Evolutionary conservation across 768 basidiomycete species (phyloP).

Genomic region (Boletus tylopilopsis): DNA sequence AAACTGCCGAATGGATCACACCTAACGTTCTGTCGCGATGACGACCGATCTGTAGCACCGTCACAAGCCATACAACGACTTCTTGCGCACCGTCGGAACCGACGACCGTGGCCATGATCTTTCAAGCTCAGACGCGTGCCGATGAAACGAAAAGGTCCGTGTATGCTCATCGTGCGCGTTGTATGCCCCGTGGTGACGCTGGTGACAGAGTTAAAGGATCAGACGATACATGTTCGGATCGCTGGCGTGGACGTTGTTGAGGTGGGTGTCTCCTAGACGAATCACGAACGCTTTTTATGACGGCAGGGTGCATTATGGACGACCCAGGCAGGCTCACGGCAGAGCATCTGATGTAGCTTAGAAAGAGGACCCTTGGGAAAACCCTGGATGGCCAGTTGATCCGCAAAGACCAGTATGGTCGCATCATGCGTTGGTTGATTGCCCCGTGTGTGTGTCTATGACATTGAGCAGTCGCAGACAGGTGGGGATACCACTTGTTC

Average conservation of each 20-base stretch:
- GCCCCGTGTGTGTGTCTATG: not conserved
- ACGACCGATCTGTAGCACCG: constrained; percentile 74
- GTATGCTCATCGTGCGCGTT: not conserved
- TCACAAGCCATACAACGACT: constrained; percentile 79
- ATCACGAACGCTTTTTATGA: no score
- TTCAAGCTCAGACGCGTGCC: constrained; percentile 69
- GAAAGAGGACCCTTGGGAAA: constrained; percentile 49
- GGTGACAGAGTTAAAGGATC: constrained; percentile 44
- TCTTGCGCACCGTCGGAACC: no score
- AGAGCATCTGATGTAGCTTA: constrained; percentile 79
- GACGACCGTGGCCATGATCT: constrained; percentile 60
- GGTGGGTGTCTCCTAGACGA: constrained; percentile 39
- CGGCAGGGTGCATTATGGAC: constrained; percentile 79
- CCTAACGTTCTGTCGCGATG: constrained; percentile 53
- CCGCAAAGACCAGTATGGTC: constrained; percentile 77
- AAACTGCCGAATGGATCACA: constrained; percentile 66
- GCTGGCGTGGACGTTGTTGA: constrained; percentile 94
- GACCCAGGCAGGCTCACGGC: constrained; percentile 65
- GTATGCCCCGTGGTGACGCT: not conserved
- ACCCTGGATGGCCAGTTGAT: constrained; percentile 69
- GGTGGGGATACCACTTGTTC: constrained; percentile 58
- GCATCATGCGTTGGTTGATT: constrained; percentile 53
- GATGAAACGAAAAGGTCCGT: constrained; percentile 50
- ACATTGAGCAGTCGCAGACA: constrained; percentile 29
- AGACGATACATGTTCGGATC: no score